These are phyloP conservation scores for Aspergillus amoenus DNA, from an alignment of 2,329 filamentous ascomycete genomes.

Conservation along the genomic window DNA sequence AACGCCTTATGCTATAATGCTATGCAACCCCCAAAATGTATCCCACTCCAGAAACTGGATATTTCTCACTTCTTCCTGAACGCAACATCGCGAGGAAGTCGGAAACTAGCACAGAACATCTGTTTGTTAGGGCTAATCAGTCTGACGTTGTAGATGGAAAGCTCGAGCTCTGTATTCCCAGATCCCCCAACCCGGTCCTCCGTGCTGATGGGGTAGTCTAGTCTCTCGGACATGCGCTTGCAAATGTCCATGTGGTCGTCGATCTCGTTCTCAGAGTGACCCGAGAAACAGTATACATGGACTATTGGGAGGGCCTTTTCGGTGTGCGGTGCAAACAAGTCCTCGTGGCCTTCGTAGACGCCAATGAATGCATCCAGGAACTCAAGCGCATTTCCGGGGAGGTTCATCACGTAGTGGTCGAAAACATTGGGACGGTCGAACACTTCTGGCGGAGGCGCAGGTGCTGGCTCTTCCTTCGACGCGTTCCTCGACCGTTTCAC, in stretches of 20 bases:
- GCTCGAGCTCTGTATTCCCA: conserved; percentile 59
- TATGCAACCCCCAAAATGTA: conserved; percentile 4
- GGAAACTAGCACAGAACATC: conserved; percentile 95
- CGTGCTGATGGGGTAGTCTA: conserved; percentile 59
- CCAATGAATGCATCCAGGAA: conserved; percentile 79
- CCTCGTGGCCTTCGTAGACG: conserved; percentile 70
- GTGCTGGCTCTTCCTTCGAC: conserved; percentile 30
- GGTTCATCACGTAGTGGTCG: conserved; percentile 97
- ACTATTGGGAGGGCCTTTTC: conserved; percentile 69
- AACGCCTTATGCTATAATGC: conserved; percentile 19
- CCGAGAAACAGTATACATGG: conserved; percentile 92
- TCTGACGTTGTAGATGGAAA: conserved; percentile 66
- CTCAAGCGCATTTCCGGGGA: conserved; percentile 82
- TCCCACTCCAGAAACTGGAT: background rate
- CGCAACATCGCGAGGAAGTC: conserved; percentile 77
- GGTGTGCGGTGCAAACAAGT: conserved; percentile 63
- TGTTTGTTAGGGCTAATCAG: conserved; percentile 90
- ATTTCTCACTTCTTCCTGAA: conserved; percentile 50
- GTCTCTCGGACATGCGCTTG: conserved; percentile 61
- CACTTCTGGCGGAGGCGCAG: conserved; percentile 23
- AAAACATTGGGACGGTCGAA: conserved; percentile 64
- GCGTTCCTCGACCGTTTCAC: conserved; percentile 23
- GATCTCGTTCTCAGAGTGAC: conserved; percentile 73
- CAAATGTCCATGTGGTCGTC: conserved; percentile 62
- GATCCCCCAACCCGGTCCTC: conserved; percentile 50